phyloP scores from a whole-genome alignment of 495 filamentous ascomycete genomes.

The Xylaria longipes region DNA sequence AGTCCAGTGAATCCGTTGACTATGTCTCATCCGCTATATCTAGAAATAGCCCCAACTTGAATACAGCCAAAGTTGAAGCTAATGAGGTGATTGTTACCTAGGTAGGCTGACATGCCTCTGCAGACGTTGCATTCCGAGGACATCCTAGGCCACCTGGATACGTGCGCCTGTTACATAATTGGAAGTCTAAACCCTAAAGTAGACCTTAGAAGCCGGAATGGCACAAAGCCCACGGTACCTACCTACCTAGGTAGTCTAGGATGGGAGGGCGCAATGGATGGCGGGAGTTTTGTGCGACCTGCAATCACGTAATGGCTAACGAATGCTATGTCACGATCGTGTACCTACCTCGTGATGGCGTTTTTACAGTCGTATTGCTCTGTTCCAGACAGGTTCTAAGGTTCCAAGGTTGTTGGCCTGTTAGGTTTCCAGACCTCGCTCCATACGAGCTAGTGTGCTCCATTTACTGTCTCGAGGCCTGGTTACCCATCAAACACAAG shows the following conservation, averaged over 20 bases:
- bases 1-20: background rate
- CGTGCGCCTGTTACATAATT: background rate
- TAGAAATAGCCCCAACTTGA: background rate
- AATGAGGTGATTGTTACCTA: background rate
- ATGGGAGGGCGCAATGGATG: background rate
- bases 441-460: background rate
- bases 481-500: background rate
- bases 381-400: background rate
- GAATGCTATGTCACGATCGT: background rate
- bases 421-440: background rate
- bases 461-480: background rate
- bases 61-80: background rate
- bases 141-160: background rate
- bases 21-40: background rate
- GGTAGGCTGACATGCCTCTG: background rate
- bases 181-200: background rate
- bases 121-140: background rate
- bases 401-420: background rate
- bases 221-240: background rate
- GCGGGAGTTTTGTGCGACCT: background rate
- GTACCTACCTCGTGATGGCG: background rate
- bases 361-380: background rate
- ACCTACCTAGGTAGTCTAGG: background rate
- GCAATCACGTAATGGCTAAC: background rate
- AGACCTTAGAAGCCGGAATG: background rate